Evolutionary conservation across 176 grass and related monocot genomes (phyloP), one percentile per base, ranked within the genome.

Genomic region (Aegilops bicornis): DNA sequence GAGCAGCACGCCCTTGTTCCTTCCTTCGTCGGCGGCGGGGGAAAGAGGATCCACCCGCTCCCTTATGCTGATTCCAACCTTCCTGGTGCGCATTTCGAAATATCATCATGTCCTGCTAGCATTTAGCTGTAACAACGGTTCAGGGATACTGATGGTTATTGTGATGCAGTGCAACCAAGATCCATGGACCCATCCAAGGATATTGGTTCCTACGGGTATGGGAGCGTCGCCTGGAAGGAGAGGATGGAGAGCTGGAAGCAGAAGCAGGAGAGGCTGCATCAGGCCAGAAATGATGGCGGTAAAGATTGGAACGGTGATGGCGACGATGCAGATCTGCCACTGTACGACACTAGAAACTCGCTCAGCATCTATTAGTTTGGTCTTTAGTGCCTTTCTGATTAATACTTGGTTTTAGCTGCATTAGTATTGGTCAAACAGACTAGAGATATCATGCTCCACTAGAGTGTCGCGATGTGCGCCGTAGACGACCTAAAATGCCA

Each of bases 161-260:
- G 43, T 56, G 48, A 10, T 89, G 64, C 91, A 95, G 93, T 92
- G 58, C 93, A 89, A 93, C 89, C 88, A 4, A 86, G 93, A 93
- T 92, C 93, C 13, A 95, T 95, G 93, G 93, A 95, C 74, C 93
- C 93, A 23, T 95, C 91, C 39, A 95, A 93, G 89, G 93, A 95
- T 73, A 84, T 95, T 16, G 93, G 86, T 52, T 91, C 93, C 23
- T 95, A 95, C 27, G 93, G 93, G 25, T 95, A 95, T 52, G 93
- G 93, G 29, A 95, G 93, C 66, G 93, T 95, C 12, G 93, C 93
- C 62, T 95, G 93, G 93, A 95, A 95, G 85, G 91, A 95, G 86
- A 91, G 93, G 84, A 93, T 95, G 93, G 93, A 95, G 69, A 88
- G 82, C 77, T 95, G 93, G 93, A 95, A 95, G 77, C 93, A 95